Evolutionary conservation across 2,329 filamentous ascomycete species (phyloP).

Genomic region (Ramichloridium luteum): DNA sequence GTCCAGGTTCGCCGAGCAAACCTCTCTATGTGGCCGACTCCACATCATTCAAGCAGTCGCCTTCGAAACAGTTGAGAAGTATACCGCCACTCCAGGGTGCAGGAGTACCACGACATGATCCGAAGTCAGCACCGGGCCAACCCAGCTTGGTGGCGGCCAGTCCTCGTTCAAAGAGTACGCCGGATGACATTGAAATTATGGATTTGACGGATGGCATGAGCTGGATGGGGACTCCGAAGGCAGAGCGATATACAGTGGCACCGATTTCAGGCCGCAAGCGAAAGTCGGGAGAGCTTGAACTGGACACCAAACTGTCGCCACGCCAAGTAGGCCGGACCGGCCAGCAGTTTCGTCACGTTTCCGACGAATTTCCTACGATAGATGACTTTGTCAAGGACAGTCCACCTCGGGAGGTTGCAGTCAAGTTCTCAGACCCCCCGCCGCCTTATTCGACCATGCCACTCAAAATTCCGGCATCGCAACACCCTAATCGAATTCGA

Average conservation of each 20-base stretch:
- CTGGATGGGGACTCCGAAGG: conserved; percentile 11
- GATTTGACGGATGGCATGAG: conserved; percentile 23
- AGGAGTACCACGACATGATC: not conserved
- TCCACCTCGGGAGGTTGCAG: conserved; percentile 6
- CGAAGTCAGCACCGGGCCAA: conserved; percentile 1
- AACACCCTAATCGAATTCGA: no score
- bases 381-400: conserved; percentile 24
- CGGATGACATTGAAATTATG: conserved; percentile 21
- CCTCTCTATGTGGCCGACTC: conserved; percentile 15
- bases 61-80: conserved; percentile 3
- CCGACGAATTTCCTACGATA: conserved; percentile 28
- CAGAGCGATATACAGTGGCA: conserved; percentile 5
- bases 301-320: no score
- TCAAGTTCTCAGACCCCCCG: conserved; percentile 19
- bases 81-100: not conserved
- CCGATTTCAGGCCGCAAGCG: conserved; percentile 27
- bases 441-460: conserved; percentile 36
- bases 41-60: conserved; percentile 6
- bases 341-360: no score
- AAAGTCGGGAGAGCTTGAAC: conserved; percentile 34
- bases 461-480: conserved; percentile 6
- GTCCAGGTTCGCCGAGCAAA: conserved; percentile 31
- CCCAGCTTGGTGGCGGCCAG: not conserved
- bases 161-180: not conserved
- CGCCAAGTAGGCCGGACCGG: no score